These are phyloP conservation scores for Atkinsonella texensis DNA, from an alignment of 2,329 filamentous ascomycete genomes.

Conservation along the genomic window DNA sequence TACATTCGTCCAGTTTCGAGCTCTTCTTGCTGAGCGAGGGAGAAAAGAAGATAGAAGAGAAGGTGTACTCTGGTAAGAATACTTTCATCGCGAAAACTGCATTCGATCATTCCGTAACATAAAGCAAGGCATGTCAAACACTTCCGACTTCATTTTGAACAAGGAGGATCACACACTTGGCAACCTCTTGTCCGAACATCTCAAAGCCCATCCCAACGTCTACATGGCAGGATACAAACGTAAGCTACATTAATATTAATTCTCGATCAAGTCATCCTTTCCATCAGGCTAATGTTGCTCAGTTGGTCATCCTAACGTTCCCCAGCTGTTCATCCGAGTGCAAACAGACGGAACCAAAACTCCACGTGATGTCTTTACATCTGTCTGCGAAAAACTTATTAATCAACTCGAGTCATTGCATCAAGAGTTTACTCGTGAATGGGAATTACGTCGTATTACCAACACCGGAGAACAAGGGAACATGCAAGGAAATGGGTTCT, in stretches of 20 bases:
- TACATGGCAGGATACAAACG: conserved; percentile 88
- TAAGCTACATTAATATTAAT: conserved; percentile 28
- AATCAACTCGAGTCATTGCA: conserved; percentile 68
- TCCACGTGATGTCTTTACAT: conserved; percentile 78
- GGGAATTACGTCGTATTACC: conserved; percentile 77
- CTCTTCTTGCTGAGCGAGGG: conserved; percentile 77
- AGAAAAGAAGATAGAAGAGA: conserved; percentile 88
- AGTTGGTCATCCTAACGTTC: conserved; percentile 49
- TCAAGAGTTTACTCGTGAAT: conserved; percentile 86
- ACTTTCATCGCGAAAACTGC: background rate
- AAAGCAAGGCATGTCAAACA: conserved; percentile 65
- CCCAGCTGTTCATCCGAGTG: conserved; percentile 59
- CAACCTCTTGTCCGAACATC: conserved; percentile 76
- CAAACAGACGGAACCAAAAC: conserved; percentile 83
- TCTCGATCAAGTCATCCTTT: conserved; percentile 11
- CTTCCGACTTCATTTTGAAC: conserved; percentile 87
- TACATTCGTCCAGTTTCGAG: conserved; percentile 58
- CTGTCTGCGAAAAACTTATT: conserved; percentile 72
- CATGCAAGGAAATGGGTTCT: conserved; percentile 25
- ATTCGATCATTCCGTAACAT: background rate
- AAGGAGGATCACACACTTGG: conserved; percentile 96
- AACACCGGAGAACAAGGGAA: conserved; percentile 47
- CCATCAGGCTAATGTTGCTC: background rate
- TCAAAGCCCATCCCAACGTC: conserved; percentile 74
- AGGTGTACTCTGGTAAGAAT: conserved; percentile 71